These are phyloP conservation scores for Salvia splendens DNA, from an alignment of 257 asterid genomes.

Conservation along the genomic window DNA sequence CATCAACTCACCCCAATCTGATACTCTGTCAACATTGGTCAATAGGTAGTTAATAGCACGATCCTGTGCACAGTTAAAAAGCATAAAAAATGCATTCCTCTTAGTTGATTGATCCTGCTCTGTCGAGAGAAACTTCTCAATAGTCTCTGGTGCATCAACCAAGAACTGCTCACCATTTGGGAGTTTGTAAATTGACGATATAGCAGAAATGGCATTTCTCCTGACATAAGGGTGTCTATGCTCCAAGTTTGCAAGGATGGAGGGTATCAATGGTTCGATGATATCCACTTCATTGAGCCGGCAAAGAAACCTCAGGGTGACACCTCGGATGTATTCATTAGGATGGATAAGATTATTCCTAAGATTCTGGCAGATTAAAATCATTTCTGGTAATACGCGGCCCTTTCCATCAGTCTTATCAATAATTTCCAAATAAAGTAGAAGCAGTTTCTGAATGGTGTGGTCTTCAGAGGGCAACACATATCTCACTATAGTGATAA, in stretches of 20 bases:
- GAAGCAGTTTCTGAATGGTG: slow-evolving; percentile 74
- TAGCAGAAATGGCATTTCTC: slow-evolving; percentile 85
- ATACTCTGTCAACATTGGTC: slow-evolving; percentile 71
- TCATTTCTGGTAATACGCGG: slow-evolving; percentile 82
- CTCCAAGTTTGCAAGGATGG: slow-evolving; percentile 79
- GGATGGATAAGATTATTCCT: slow-evolving; percentile 89
- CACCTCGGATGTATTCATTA: slow-evolving; percentile 89
- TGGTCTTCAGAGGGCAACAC: slow-evolving; percentile 94
- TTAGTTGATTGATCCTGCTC: slow-evolving; percentile 91
- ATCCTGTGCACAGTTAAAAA: slow-evolving; percentile 85
- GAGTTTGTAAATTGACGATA: slow-evolving; percentile 85
- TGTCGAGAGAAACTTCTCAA: slow-evolving; percentile 72
- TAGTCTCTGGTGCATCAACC: slow-evolving; percentile 97
- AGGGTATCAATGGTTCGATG: slow-evolving; percentile 85
- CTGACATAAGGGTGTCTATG: slow-evolving; percentile 84
- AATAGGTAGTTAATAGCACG: slow-evolving; percentile 80
- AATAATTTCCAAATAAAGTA: slow-evolving; percentile 77
- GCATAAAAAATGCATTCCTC: slow-evolving; percentile 95
- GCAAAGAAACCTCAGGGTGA: slow-evolving; percentile 88
- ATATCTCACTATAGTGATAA: slow-evolving; percentile 81
- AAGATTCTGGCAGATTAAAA: slow-evolving; percentile 84
- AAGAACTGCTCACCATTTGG: slow-evolving; percentile 90
- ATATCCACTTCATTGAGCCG: slow-evolving; percentile 86
- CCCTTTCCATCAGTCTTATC: slow-evolving; percentile 93
- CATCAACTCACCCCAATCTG: slow-evolving; percentile 90